Percentiles rank a stretch among this genome's conserved stretches.
phyloP scores from a whole-genome alignment of 148 eudicot genomes.

The Fallopia convolvulus region DNA sequence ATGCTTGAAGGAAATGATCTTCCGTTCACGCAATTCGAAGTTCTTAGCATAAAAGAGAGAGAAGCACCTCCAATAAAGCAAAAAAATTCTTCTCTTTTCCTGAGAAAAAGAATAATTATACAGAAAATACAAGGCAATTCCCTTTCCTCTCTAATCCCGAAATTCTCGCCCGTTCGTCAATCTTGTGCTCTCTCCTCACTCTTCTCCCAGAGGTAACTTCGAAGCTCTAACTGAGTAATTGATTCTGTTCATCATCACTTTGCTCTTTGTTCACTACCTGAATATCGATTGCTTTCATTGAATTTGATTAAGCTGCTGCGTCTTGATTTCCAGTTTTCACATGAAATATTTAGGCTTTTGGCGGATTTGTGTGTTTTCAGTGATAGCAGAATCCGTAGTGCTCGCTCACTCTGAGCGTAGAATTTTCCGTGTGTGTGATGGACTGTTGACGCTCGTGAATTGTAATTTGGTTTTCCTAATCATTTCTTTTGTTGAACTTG shows the following conservation, averaged over 20 bases:
- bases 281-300: background rate
- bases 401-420: background rate
- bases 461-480: background rate
- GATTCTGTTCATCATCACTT: background rate
- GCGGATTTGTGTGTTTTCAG: conserved; percentile 5
- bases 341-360: background rate
- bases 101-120: background rate
- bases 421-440: background rate
- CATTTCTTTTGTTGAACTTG: background rate
- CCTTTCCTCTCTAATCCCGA: background rate
- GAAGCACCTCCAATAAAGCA: background rate
- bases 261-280: background rate
- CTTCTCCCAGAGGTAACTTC: background rate
- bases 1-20: background rate
- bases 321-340: background rate
- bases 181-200: background rate
- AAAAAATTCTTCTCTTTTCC: background rate
- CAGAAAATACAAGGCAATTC: background rate
- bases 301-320: background rate
- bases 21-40: conserved; percentile 7
- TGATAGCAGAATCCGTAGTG: background rate
- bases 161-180: background rate
- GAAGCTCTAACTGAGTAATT: background rate
- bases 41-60: background rate
- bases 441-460: background rate